Evolutionary conservation across 305 asterid species (phyloP).

Genomic region (Nicotiana rustica): DNA sequence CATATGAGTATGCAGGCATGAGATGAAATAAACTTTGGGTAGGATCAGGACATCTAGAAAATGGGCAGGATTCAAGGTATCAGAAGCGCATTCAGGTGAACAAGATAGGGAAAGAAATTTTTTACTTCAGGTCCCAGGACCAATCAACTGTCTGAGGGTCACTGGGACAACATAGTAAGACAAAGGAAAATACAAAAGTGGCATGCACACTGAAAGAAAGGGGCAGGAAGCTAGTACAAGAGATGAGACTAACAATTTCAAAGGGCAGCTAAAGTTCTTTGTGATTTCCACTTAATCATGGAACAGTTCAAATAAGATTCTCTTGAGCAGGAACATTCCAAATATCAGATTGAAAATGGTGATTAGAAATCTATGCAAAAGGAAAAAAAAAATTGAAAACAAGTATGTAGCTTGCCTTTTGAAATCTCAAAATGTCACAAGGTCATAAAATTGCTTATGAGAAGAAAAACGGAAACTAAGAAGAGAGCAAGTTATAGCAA

Average conservation of each 20-base stretch:
- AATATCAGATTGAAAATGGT: neutral
- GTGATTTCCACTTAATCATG: conserved; percentile 8
- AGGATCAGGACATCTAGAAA: neutral
- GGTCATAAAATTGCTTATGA: neutral
- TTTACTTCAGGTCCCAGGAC: neutral
- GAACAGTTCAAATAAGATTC: neutral
- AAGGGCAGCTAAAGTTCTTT: conserved; percentile 20
- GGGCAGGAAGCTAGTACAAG: neutral
- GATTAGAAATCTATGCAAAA: neutral
- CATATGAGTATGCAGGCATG: conserved; percentile 9
- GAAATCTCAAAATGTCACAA: conserved; percentile 6
- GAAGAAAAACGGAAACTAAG: neutral
- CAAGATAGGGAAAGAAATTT: conserved; percentile 18
- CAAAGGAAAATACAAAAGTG: neutral
- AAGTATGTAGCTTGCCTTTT: neutral
- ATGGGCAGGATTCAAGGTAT: neutral
- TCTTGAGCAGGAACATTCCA: neutral
- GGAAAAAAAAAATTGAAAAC: conserved; percentile 4
- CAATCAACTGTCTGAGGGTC: neutral
- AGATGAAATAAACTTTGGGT: neutral
- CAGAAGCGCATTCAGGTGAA: conserved; percentile 18
- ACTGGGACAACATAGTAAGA: neutral
- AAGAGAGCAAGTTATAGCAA: neutral
- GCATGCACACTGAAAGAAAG: neutral
- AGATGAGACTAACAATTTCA: conserved; percentile 12